Base-by-base conservation (phyloP, 371 early-diverging fungal genomes). In the Haplosporangium sp. region DNA sequence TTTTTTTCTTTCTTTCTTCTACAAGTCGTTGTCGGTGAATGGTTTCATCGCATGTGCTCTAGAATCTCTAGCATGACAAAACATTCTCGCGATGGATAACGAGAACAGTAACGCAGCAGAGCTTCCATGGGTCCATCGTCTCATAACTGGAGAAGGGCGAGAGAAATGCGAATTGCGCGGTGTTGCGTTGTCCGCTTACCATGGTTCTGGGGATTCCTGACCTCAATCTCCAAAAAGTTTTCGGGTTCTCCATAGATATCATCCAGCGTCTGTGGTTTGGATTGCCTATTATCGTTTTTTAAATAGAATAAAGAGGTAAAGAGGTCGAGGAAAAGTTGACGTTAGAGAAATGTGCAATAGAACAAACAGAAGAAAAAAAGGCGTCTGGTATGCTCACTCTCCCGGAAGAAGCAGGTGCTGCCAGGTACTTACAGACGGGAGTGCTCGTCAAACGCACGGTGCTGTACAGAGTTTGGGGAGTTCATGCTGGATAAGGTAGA, bases 161-260 rank as follows among this genome's bases (percentile, higher is more conserved):
- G 42, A 63, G 45, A 20, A 52, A 55, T 40, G 37, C 12, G 20
- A 29, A 13, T 18, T 8, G 48, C 0, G 56, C 14, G 20, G 23
- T 21, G 42, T 7, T 14, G 38, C 42, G 56, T n/a, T 46, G 20
- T 20, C 12, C 21, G 58, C 74, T 75, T 86, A 84, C 93, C 96
- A 74, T 96, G 95, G 55, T 95, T 93, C 64, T 90, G 90, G 36
- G 98, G 97, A 84, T 96, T 95, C 67, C 87, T 86, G 42, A 98
- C 95, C 84, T 97, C 97, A 74, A 98, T 93, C 82, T 98, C 99
- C 54, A 99, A 86, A 81, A 96, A 98, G 89, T 97, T 98, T 77
- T 99, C 99, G 18, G 98, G 99, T 51, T 92, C 86, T 37, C 94
- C 95, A 82, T 98, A 98, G 55, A 92, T 87, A 69, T 97, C 96